phyloP scores from a whole-genome alignment of 306 rosid genomes.

The Psophocarpus tetragonolobus region DNA sequence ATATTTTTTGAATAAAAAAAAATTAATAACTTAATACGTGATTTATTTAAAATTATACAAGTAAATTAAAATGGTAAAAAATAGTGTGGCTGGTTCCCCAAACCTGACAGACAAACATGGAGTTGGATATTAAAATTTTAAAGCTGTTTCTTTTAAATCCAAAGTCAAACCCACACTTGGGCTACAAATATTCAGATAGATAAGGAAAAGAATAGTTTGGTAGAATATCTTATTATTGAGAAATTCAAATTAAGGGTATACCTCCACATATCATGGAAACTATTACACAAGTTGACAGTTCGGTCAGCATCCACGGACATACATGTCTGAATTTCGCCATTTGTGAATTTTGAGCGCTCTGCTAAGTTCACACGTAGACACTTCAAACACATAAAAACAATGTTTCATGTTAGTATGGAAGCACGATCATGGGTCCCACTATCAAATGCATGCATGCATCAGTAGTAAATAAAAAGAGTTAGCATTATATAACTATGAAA shows the following conservation, averaged over 20 bases:
- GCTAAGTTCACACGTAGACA: slow-evolving; percentile 74
- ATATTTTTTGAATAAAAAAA: no score
- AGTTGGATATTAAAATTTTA: no score
- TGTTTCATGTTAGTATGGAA: slow-evolving; percentile 28
- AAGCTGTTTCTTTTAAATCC: no score
- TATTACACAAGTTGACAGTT: slow-evolving; percentile 84
- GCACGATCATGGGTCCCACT: slow-evolving; percentile 3
- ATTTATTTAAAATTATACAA: no score
- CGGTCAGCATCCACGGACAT: slow-evolving; percentile 96
- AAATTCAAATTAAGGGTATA: slow-evolving; percentile 37
- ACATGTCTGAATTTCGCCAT: slow-evolving; percentile 95
- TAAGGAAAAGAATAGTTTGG: neutral
- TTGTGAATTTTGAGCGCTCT: slow-evolving; percentile 82
- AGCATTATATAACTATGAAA: slow-evolving; percentile 10
- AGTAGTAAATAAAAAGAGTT: neutral
- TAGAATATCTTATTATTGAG: slow-evolving; percentile 1
- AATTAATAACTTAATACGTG: no score
- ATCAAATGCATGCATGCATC: neutral
- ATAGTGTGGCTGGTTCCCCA: no score
- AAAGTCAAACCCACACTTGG: no score
- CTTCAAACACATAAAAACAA: slow-evolving; percentile 50
- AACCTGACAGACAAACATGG: no score
- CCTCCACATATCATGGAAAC: slow-evolving; percentile 97
- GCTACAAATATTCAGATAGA: neutral
- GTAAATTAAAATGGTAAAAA: no score